Evolutionary conservation across 768 basidiomycete genomes (phyloP).

Genomic region (Galerina sulciceps): DNA sequence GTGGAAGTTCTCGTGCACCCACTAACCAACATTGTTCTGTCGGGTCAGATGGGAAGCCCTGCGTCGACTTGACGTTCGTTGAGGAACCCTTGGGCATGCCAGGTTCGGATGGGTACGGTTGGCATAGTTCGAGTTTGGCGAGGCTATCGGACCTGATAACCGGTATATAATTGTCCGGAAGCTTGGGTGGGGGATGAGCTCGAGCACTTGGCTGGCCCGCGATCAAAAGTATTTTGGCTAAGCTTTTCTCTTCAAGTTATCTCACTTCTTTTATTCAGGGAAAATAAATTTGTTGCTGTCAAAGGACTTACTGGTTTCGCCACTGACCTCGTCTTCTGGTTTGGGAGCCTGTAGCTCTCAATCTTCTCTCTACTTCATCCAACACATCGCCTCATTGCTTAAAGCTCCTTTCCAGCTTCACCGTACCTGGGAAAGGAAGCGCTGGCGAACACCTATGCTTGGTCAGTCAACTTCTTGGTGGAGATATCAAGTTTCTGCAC

Average conservation of each 20-base stretch:
- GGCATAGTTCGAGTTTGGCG: constrained; percentile 26
- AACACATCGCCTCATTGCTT: constrained; percentile 17
- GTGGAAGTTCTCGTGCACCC: background rate
- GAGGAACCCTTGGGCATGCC: constrained; percentile 34
- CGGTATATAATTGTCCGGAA: constrained; percentile 29
- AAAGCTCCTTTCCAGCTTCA: constrained; percentile 24
- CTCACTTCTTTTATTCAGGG: constrained; percentile 8
- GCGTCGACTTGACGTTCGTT: constrained; percentile 26
- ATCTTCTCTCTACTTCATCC: constrained; percentile 10
- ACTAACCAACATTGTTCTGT: constrained; percentile 19
- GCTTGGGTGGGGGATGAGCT: constrained; percentile 35
- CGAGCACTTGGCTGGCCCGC: constrained; percentile 33
- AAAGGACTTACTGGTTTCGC: constrained; percentile 31
- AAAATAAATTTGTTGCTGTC: constrained; percentile 31
- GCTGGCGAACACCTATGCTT: constrained; percentile 26
- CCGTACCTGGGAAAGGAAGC: constrained; percentile 22
- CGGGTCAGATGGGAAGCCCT: constrained; percentile 18
- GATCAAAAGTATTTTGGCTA: constrained; percentile 24
- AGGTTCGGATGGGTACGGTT: constrained; percentile 31
- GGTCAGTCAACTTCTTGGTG: constrained; percentile 22
- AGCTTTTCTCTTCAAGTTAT: background rate
- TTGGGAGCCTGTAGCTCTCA: constrained; percentile 28
- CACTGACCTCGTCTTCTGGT: constrained; percentile 20
- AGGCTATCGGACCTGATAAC: constrained; percentile 28
- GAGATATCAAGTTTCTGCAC: constrained; percentile 25